phyloP scores from a whole-genome alignment of 768 basidiomycete genomes.

The Postia placenta region DNA sequence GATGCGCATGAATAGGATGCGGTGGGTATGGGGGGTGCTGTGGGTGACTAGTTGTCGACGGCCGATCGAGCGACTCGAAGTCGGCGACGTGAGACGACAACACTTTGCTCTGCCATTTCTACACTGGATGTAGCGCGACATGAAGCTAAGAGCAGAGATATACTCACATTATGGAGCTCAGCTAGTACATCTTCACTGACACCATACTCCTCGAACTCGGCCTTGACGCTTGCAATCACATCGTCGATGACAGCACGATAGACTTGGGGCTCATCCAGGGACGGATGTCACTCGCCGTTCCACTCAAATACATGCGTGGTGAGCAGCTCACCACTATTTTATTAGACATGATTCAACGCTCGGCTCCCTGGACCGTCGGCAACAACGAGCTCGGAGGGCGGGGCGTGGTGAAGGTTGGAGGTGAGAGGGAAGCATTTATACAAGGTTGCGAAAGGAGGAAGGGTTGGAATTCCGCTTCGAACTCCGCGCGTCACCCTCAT shows the following conservation, averaged over 20 bases:
- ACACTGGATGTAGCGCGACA: constrained; percentile 12
- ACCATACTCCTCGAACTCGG: constrained; percentile 96
- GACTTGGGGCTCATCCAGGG: constrained; percentile 69
- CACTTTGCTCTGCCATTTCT: constrained; percentile 98
- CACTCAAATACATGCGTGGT: constrained; percentile 54
- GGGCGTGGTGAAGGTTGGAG: constrained; percentile 28
- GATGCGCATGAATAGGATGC: constrained; percentile 31
- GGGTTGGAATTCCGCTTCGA: constrained; percentile 30
- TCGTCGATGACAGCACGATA: constrained; percentile 97
- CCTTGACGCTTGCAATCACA: constrained; percentile 80
- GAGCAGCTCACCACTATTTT: constrained; percentile 96
- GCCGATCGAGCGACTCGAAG: constrained; percentile 56
- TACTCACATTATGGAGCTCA: constrained; percentile 82
- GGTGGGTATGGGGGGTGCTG: constrained; percentile 35
- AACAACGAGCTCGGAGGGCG: constrained; percentile 25
- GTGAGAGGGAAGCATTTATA: constrained; percentile 24
- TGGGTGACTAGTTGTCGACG: constrained; percentile 36
- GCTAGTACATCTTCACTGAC: constrained; percentile 84
- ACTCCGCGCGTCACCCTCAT: constrained; percentile 31
- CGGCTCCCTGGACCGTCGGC: constrained; percentile 25
- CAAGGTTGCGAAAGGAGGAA: constrained; percentile 23
- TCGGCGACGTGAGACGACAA: constrained; percentile 93
- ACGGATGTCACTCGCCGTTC: constrained; percentile 23
- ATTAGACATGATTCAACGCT: constrained; percentile 68
- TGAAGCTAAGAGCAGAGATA: constrained; percentile 11